A percentile compares a stretch with the other conserved stretches of the same genome.
Conservation (phyloP, 306 rosid genomes). For the Quercus bicolor region DNA sequence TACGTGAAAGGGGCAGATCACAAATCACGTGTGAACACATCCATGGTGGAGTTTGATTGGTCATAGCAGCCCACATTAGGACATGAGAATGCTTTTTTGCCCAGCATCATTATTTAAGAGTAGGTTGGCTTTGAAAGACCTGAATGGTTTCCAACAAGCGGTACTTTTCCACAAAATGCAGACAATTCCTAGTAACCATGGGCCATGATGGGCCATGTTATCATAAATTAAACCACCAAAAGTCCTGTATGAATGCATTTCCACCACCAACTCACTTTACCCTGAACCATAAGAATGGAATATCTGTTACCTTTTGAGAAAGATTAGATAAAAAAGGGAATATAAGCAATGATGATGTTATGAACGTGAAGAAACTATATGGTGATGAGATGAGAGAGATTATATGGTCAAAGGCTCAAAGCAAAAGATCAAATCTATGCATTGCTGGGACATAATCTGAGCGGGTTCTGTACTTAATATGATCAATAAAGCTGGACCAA, state of each 20-base stretch:
- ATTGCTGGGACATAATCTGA: constrained; percentile 29
- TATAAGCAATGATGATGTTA: constrained; percentile 38
- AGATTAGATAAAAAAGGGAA: constrained; percentile 35
- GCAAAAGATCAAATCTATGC: constrained; percentile 3
- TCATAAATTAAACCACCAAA: constrained; percentile 36
- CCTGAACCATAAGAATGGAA: constrained; percentile 41
- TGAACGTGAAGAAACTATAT: constrained; percentile 31
- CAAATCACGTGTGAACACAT: constrained; percentile 5
- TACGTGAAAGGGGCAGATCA: background rate
- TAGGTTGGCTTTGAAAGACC: constrained; percentile 11
- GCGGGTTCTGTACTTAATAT: constrained; percentile 26
- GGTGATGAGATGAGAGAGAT: constrained; percentile 21
- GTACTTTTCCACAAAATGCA: constrained; percentile 27
- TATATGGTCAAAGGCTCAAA: constrained; percentile 41
- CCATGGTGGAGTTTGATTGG: constrained; percentile 9
- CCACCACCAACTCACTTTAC: constrained; percentile 26
- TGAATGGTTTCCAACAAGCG: constrained; percentile 25
- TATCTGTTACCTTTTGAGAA: constrained; percentile 51
- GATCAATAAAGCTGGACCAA: constrained; percentile 28
- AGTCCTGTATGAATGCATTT: constrained; percentile 46
- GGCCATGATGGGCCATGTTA: constrained; percentile 21
- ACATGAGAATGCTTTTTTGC: constrained; percentile 33
- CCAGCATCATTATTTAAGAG: constrained; percentile 28
- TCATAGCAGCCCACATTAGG: constrained; percentile 9
- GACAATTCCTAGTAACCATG: constrained; percentile 32